Base-by-base conservation (phyloP, 1,139 yeast genomes). In the Pichia sp. region DNA sequence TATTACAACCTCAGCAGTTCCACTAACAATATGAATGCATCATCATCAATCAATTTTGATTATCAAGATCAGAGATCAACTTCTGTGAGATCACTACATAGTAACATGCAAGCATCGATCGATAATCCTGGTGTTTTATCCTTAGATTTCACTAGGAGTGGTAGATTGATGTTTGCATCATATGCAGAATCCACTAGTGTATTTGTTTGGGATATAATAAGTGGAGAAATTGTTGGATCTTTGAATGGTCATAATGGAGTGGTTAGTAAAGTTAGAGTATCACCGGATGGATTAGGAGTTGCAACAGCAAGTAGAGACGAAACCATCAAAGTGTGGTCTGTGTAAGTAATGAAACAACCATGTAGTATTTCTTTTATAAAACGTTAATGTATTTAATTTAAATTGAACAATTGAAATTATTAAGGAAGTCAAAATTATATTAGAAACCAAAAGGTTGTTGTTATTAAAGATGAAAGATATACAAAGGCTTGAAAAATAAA, bases 131-230 rank as follows among this genome's bases (percentile, higher is more conserved):
- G 89, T 5, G 83, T 89, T 20, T 70, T 79, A 12, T 81, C 94
- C 0, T 61, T 89, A 18, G 93, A 84, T 60, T 84, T 85, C 59
- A 84, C 95, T 37, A 70, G 68, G 10, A 83, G 93, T 39, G 96
- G 96, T 0, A 67, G 97, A 43, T 65, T 89, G 24, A 68, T 89
- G 67, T 85, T 84, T 62, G 74, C 83, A 1, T 85, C 94, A 47
- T 87, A 87, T 64, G 80, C 90, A 0, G 94, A 88, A 51, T 76
- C 79, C 30, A 44, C 56, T 41, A 84, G 87, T 1, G 82, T 93
- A 56, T 69, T 85, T 22, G 75, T 86, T 3, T 87, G 96, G 95
- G 98, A 90, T 61, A 71, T 80, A 2, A 68, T 90, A 33, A 81
- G 78, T 52, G 81, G 80, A 17, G 81, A 78, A 50, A 69, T 85